Conservation (phyloP, 108 stramenopile genomes). For the Mediolabrus comicus region DNA sequence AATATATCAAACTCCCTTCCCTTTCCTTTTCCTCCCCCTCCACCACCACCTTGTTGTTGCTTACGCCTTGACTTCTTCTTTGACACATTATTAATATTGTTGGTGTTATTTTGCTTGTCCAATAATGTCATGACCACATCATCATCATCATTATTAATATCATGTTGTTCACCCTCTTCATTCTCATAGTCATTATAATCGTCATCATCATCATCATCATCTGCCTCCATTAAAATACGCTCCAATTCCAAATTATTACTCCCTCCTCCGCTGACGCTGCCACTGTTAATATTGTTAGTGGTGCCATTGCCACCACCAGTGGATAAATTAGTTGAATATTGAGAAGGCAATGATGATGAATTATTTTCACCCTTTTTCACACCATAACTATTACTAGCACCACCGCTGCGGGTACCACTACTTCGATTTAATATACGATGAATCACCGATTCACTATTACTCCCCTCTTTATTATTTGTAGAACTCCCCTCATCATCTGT, state of each 20-base stretch:
- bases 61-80: no score
- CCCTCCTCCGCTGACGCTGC: neutral
- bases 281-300: no score
- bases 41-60: neutral
- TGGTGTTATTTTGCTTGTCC: neutral
- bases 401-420: no score
- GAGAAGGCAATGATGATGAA: no score
- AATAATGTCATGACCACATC: neutral
- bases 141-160: neutral
- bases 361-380: no score
- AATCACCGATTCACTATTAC: no score
- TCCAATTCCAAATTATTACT: conserved; percentile 58
- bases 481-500: no score
- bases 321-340: no score
- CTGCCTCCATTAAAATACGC: conserved; percentile 72
- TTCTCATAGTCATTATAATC: conserved; percentile 46
- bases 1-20: neutral
- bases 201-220: conserved; percentile 53
- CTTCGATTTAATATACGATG: no score
- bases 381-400: no score
- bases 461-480: no score
- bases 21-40: neutral
- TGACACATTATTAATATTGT: neutral
- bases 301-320: neutral
- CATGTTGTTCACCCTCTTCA: neutral